Base-by-base conservation (phyloP, 1,139 yeast species). In the Geotrichum reessii region DNA sequence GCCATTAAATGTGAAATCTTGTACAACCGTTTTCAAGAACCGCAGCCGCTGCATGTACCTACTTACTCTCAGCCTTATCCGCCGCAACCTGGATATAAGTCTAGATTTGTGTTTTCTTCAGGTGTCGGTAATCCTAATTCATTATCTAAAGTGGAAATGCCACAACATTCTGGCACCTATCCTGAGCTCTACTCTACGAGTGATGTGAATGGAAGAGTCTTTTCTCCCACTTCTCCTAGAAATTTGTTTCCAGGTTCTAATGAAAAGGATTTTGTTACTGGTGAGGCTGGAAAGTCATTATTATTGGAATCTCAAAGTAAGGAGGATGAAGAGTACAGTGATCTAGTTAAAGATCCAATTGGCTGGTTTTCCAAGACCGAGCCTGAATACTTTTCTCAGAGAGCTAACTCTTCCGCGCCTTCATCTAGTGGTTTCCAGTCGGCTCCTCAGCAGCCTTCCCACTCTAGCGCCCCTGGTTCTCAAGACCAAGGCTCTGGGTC, bases 381-480 rank as follows among this genome's bases (percentile, higher is more conserved):
- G 17, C 52, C 61, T 27, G 63, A 62, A 49, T 64, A 63, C 58
- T 6, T n/a, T 6, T 58, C 62, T 5, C 53, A 57, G 40, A 61
- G 61, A 24, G 54, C 64, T 7, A 52, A 62, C 19, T 51, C 48
- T 48, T 50, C 52, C 31, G 40, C 53, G 84, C 59, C 80, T 81
- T 57, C 22, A 25, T 46, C 57, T 28, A 53, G 56, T 47, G 62
- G 57, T 17, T 25, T 55, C 52, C 50, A 21, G 47, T n/a, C 46
- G 42, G 19, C 42, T 14, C 7, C 42, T 37, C 37, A 31, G n/a
- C 37, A 31, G 37, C 42, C 42, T 6, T 6, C 42, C 2, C 42
- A 37, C 7, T 25, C 22, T 25, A 19, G 17, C n/a, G 37, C 37
- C 12, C 58, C 59, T 52, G 58, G 59, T 51, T 54, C 48, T 31